Conservation (phyloP, 768 basidiomycete species). For the Lentinus brumalis region DNA sequence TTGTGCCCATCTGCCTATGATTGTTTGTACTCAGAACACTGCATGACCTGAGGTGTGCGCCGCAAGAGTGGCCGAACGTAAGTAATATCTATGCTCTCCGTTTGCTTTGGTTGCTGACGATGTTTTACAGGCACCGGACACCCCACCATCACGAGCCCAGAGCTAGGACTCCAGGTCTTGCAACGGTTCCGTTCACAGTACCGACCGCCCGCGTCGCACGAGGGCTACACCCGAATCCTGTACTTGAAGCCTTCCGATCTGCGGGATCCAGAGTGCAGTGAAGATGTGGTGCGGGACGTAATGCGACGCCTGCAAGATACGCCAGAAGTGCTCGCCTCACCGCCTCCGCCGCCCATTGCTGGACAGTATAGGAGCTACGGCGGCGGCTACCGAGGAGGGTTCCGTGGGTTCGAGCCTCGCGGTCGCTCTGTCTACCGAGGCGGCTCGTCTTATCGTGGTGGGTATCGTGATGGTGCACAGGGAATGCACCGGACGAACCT, state of each 20-base stretch:
- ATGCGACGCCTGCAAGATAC: slow-evolving; percentile 53
- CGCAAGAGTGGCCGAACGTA: slow-evolving; percentile 59
- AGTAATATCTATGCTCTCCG: slow-evolving; percentile 28
- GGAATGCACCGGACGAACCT: slow-evolving; percentile 7
- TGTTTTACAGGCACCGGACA: slow-evolving; percentile 59
- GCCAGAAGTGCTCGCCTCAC: slow-evolving; percentile 11
- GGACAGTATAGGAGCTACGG: neutral
- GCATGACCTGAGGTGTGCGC: slow-evolving; percentile 53
- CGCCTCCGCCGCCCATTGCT: neutral
- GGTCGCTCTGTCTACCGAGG: neutral
- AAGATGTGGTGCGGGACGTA: slow-evolving; percentile 51
- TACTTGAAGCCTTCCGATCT: slow-evolving; percentile 39
- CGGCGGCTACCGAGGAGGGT: neutral
- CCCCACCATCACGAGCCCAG: slow-evolving; percentile 71
- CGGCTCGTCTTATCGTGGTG: neutral
- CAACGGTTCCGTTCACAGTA: slow-evolving; percentile 66
- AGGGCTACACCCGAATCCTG: slow-evolving; percentile 67
- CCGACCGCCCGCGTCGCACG: slow-evolving; percentile 51
- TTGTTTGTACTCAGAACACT: neutral
- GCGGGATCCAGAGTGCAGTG: slow-evolving; percentile 49
- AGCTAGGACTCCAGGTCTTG: slow-evolving; percentile 61
- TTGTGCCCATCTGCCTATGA: neutral
- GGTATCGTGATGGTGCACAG: neutral
- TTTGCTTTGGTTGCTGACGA: neutral
- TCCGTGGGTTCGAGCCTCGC: neutral